Evolutionary conservation across 1,284 basidiomycete species (phyloP).

Genomic region (Gomphus bonarii): DNA sequence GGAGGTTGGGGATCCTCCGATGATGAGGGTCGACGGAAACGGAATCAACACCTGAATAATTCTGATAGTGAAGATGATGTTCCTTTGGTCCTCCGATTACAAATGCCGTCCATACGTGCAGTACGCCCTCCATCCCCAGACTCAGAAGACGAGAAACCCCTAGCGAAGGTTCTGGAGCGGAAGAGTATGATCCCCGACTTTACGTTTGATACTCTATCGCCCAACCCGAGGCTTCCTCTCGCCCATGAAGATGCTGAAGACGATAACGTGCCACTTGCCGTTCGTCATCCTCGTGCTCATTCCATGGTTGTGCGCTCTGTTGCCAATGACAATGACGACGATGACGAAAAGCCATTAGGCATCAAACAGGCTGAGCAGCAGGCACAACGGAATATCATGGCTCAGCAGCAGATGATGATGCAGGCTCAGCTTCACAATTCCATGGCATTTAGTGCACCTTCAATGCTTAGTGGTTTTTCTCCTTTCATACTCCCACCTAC

Average conservation of each 20-base stretch:
- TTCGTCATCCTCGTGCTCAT: conserved; percentile 40
- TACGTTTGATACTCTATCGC: conserved; percentile 30
- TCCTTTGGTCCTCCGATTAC: conserved; percentile 42
- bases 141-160: conserved; percentile 66
- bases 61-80: conserved; percentile 63
- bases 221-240: conserved; percentile 3
- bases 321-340: conserved; percentile 1
- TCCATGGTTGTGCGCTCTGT: conserved; percentile 1
- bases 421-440: conserved; percentile 63
- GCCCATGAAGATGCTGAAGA: conserved; percentile 22
- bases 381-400: conserved; percentile 5
- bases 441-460: conserved; percentile 52
- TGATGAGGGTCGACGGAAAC: conserved; percentile 35
- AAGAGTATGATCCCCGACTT: conserved; percentile 41
- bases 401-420: conserved; percentile 60
- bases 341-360: conserved; percentile 14
- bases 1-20: conserved; percentile 53
- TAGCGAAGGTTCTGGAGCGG: conserved; percentile 43
- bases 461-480: conserved; percentile 53
- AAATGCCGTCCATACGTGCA: conserved; percentile 15
- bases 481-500: conserved; percentile 42
- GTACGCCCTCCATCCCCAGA: conserved; percentile 22
- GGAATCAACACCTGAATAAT: conserved; percentile 13
- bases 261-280: conserved; percentile 46
- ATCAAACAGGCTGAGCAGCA: conserved; percentile 13